Evolutionary conservation across 31 red algal species (phyloP).

Genomic region (Endocladia muricata): DNA sequence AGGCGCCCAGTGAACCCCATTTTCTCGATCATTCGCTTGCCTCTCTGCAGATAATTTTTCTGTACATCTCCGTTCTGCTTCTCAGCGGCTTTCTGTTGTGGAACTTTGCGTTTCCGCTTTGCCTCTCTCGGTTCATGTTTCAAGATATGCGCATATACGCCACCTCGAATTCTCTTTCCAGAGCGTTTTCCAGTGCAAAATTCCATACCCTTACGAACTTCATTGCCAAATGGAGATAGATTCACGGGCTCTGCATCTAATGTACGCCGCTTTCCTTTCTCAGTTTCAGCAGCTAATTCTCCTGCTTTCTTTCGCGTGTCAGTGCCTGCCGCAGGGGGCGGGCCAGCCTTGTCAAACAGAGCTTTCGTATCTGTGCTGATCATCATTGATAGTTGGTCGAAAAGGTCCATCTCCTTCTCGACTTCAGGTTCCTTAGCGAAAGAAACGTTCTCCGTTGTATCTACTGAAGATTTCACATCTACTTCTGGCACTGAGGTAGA

Average conservation of each 20-base stretch:
- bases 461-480: not conserved
- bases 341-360: not conserved
- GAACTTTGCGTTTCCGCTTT: not conserved
- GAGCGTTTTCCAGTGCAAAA: not conserved
- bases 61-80: too few relatives aligned
- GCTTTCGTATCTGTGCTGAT: not conserved
- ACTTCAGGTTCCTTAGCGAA: too few relatives aligned
- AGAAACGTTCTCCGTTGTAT: not conserved
- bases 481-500: not conserved
- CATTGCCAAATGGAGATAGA: conserved; percentile 15
- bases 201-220: not conserved
- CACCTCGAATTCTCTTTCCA: not conserved
- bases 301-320: not conserved
- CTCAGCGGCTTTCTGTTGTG: not conserved
- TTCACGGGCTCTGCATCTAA: not conserved
- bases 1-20: conserved; percentile 62
- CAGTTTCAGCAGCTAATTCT: not conserved
- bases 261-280: not conserved
- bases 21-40: conserved; percentile 28
- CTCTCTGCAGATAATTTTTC: too few relatives aligned
- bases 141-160: too few relatives aligned
- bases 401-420: not conserved
- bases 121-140: too few relatives aligned
- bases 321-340: not conserved
- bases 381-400: conserved; percentile 1